Evolutionary conservation across 306 rosid genomes (phyloP), one percentile per base, ranked within the genome.

Genomic region (Acacia confusa): DNA sequence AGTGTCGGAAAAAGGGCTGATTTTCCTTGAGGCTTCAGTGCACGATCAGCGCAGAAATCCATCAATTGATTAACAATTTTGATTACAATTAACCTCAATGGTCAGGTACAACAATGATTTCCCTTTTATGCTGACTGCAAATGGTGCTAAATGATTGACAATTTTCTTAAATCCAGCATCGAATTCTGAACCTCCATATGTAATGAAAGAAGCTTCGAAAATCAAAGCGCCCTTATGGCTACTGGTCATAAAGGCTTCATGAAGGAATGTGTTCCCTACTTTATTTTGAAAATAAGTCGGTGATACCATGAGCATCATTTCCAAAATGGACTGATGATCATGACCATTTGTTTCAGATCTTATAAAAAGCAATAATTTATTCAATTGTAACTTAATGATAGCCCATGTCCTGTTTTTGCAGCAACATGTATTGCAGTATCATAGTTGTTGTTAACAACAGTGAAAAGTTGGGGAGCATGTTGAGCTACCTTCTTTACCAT

Each of bases 21-120:
- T 64, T 5, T 64, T 16, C 41, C 70, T 64, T 30, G 40, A 28
- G 43, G 70, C 41, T 65, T 2, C 12, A 32, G 1, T 24, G n/a
- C 25, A 16, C 1, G 4, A 7, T 32, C 17, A 0, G 6, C 3
- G 13, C n/a, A 44, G 17, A 24, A 24, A n/a, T 25, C 38, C 58
- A 70, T 19, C 6, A 44, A 24, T 7, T 14, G 22, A 4, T 44
- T 0, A 44, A 43, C 57, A 43, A n/a, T n/a, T 4, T 24, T 6
- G 3, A 1, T 44, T 44, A 17, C 20, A 82, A 1, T 67, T 55
- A 27, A 2, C 36, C 22, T 36, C 48, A 48, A 63, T 66, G 6
- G 75, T 67, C 36, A 77, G 7, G 7, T 50, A 77, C 67, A 82
- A 24, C 24, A 58, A 16, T 55, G 81, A 68, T 8, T 53, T 17